Evolutionary conservation across 306 rosid species (phyloP), one percentile per base, ranked within the genome.

Genomic region (Castanopsis chinensis): DNA sequence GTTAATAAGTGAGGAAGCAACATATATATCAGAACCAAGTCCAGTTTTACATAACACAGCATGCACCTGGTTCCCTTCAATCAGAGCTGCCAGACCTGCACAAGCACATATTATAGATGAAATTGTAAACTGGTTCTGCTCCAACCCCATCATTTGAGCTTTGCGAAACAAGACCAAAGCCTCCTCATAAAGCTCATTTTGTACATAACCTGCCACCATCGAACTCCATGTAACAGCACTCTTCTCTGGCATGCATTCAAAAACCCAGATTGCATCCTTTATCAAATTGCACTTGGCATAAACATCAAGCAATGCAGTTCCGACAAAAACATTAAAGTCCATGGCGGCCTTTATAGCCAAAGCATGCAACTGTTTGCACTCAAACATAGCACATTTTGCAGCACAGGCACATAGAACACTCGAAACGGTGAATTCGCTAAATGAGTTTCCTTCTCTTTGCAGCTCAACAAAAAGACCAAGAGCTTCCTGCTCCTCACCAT

Each of bases 181-280:
- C 64, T 89, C 96, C 83, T 95, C 96, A 45, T 85, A 86, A 55
- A 81, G 76, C 79, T 84, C 94, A 84, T 88, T 91, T 73, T 90
- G 97, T 60, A 87, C 95, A 28, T 79, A 90, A 35, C 99, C 96
- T 0, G 98, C 88, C 60, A 83, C 79, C 92, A 92, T 88, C 18
- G 99, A 95, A 89, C 95, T 92, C 99, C 99, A 95, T 0, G 97
- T 95, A 54, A 95, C 97, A 53, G 64, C 85, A 82, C 69, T 92
- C 68, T 78, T 89, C 78, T 91, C 90, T 0, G 92, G 89, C 94
- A 94, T 90, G 61, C 85, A 83, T 82, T 84, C 85, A 67, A 92
- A 92, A 25, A 95, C 86, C 78, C 19, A 32, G 71, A 76, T 71
- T 5, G 99, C 95, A 55, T 90, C 91, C 80, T 84, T 81, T 69